Evolutionary conservation across 805 yeast species (phyloP), one percentile per base, ranked within the genome.

Genomic region (Huiozyma sinensis): DNA sequence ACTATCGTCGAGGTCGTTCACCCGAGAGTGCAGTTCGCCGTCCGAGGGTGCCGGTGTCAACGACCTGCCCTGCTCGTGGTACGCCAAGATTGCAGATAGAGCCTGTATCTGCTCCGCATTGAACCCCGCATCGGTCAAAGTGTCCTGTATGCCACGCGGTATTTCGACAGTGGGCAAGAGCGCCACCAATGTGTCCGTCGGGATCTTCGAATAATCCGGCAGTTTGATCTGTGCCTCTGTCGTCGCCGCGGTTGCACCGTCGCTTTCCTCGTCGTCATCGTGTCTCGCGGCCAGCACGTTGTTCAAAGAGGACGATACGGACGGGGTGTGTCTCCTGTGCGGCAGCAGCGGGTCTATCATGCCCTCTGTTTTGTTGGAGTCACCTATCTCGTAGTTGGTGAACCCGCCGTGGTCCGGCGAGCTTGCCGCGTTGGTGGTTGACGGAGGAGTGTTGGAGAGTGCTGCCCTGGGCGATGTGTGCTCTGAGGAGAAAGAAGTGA

Each of bases 61-160:
- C 12, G 39, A 36, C 37, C 54, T 58, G 39, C 57, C 52, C 41
- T 51, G 67, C 61, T 77, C 80, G 59, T 83, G 83, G 51, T 79
- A 83, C 0, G 88, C 89, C 31, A 83, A 76, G 42, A 83, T 67
- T 0, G 85, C 85, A 6, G 85, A 79, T 32, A 83, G 65, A 2
- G 86, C 77, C 53, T 81, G 85, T 10, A 83, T 82, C 57, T 83
- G 92, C 33, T 77, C 77, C 45, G 72, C 76, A 2, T 77, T 68
- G 36, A 83, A 68, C 0, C 92, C 92, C 2, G 81, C 86, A 6
- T 76, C 73, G 6, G 72, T 71, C 38, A 83, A 60, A 1, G 87
- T 74, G 17, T 69, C 63, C 49, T 76, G 74, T 2, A 89, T 90
- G 8, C 87, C 86, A 6, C 77, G 77, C 1, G 92, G 92, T 5